Conservation (phyloP, 73 alveolate genomes). For the Paramecium pentaurelia region DNA sequence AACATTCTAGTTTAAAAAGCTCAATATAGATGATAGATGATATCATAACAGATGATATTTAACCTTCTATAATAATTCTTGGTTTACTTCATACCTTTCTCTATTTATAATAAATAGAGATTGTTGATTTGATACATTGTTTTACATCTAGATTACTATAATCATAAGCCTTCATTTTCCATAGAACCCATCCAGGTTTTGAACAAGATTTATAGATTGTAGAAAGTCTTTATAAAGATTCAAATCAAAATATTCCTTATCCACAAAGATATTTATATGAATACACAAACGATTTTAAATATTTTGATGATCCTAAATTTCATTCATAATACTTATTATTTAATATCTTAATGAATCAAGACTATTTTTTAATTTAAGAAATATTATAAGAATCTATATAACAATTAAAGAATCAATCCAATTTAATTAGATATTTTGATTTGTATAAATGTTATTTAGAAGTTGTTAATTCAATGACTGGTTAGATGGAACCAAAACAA, state of each 20-base stretch:
- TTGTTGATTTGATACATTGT: neutral
- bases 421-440: neutral
- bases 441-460: neutral
- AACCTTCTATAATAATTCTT: neutral
- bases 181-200: neutral
- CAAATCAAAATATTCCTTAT: neutral
- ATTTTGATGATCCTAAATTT: neutral
- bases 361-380: neutral
- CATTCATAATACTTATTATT: neutral
- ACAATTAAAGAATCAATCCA: neutral
- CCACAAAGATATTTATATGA: neutral
- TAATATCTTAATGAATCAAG: neutral
- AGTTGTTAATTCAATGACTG: neutral
- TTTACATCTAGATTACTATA: neutral
- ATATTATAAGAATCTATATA: neutral
- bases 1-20: neutral
- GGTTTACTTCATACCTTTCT: neutral
- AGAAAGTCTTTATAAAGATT: neutral
- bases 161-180: neutral
- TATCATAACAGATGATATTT: neutral
- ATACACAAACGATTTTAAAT: neutral
- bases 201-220: neutral
- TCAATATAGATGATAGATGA: neutral
- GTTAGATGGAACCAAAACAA: neutral
- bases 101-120: neutral